Percentiles rank a stretch among this genome's conserved stretches.
phyloP scores from a whole-genome alignment of 805 yeast species.

The Kluyveromyces lactis region DNA sequence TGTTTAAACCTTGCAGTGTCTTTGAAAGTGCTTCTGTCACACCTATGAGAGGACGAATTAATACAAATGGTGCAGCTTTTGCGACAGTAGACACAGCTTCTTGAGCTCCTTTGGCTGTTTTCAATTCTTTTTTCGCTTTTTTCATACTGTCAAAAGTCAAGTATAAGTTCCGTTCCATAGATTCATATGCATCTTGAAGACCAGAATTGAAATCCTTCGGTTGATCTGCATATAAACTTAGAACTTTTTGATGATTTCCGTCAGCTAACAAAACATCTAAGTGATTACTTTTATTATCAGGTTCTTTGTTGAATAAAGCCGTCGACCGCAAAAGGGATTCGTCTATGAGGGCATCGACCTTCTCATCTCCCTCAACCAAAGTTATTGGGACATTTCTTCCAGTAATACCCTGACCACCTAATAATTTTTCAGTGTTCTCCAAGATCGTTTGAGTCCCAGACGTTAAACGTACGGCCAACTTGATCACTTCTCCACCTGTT shows the following conservation, averaged over 20 bases:
- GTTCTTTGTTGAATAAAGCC: conserved; percentile 29
- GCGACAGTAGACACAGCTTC: conserved; percentile 62
- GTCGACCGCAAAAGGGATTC: conserved; percentile 17
- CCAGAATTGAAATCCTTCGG: conserved; percentile 71
- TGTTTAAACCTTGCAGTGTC: conserved; percentile 75
- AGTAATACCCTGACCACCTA: conserved; percentile 66
- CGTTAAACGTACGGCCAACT: conserved; percentile 76
- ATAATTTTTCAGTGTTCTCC: conserved; percentile 69
- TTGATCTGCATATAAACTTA: conserved; percentile 78
- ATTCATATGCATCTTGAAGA: conserved; percentile 59
- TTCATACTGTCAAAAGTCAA: conserved; percentile 58
- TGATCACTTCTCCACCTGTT: conserved; percentile 71
- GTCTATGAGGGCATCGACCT: conserved; percentile 22
- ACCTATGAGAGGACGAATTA: conserved; percentile 82
- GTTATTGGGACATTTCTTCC: conserved; percentile 29
- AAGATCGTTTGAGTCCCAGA: conserved; percentile 79
- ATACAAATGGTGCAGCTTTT: conserved; percentile 69
- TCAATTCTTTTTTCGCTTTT: conserved; percentile 52
- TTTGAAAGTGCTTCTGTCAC: conserved; percentile 85
- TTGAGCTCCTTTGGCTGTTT: conserved; percentile 51
- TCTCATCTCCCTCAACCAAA: conserved; percentile 7
- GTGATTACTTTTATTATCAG: conserved; percentile 26
- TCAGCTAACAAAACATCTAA: conserved; percentile 3
- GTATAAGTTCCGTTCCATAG: conserved; percentile 58
- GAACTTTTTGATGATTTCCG: conserved; percentile 21